Conservation (phyloP, 2,329 filamentous ascomycete species). For the Paramyrothecium roridum region DNA sequence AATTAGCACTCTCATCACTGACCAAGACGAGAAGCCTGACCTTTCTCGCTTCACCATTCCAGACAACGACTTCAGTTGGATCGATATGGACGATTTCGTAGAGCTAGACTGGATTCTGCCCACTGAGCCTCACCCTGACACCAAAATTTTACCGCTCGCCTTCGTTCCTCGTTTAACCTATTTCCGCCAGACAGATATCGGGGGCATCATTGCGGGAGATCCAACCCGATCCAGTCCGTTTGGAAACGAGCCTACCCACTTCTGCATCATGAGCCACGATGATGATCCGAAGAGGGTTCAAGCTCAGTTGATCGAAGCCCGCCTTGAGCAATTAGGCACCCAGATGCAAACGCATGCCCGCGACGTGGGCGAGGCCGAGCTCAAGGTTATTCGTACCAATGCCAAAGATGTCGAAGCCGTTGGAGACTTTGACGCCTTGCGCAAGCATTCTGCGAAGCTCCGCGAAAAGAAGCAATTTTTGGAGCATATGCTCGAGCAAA, state of each 20-base stretch:
- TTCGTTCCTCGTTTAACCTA: constrained; percentile 96
- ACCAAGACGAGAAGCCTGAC: constrained; percentile 60
- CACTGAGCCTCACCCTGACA: constrained; percentile 84
- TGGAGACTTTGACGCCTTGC: constrained; percentile 58
- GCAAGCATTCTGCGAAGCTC: constrained; percentile 52
- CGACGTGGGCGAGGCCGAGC: constrained; percentile 71
- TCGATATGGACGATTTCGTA: constrained; percentile 99
- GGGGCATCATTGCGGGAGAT: constrained; percentile 74
- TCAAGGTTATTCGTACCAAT: constrained; percentile 55
- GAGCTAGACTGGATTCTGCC: constrained; percentile 96
- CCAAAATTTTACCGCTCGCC: constrained; percentile 87
- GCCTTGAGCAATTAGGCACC: constrained; percentile 72
- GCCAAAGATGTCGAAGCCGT: constrained; percentile 47
- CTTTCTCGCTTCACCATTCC: constrained; percentile 92
- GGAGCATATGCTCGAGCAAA: constrained; percentile 54
- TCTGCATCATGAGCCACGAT: constrained; percentile 90
- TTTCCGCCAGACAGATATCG: constrained; percentile 93
- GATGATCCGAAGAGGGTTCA: constrained; percentile 89
- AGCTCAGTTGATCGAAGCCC: constrained; percentile 76
- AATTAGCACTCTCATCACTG: constrained; percentile 46
- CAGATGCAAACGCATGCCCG: constrained; percentile 76
- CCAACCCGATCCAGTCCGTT: constrained; percentile 83
- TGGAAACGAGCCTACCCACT: constrained; percentile 88
- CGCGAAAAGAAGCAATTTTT: constrained; percentile 57
- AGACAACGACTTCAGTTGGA: constrained; percentile 93